These are phyloP conservation scores for Dillenia turbinata DNA, from an alignment of 164 flowering plant genomes.

Conservation along the genomic window DNA sequence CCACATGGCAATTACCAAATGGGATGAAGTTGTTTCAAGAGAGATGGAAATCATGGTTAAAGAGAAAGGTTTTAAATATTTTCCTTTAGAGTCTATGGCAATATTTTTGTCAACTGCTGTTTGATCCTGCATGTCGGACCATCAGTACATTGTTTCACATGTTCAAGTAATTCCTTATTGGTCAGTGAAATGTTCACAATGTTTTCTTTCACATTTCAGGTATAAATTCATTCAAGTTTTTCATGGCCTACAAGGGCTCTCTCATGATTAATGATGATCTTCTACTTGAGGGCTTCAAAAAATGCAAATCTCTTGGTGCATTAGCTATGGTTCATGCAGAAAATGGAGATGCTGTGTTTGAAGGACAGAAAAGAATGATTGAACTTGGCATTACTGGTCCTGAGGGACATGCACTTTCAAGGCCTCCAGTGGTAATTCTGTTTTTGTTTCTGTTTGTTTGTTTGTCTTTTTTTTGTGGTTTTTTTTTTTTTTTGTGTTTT, in stretches of 20 bases:
- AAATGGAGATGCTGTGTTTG: slow-evolving; percentile 95
- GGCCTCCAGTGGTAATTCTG: slow-evolving; percentile 79
- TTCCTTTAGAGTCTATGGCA: not conserved
- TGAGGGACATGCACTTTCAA: slow-evolving; percentile 95
- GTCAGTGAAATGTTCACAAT: too few relatives aligned
- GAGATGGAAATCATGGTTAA: slow-evolving; percentile 96
- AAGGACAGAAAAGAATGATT: slow-evolving; percentile 88
- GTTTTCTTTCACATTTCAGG: slow-evolving; percentile 29
- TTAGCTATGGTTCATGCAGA: slow-evolving; percentile 99
- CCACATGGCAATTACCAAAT: slow-evolving; percentile 92
- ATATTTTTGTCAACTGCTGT: too few relatives aligned
- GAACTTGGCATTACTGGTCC: slow-evolving; percentile 96
- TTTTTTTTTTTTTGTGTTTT: too few relatives aligned
- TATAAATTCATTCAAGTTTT: slow-evolving; percentile 94
- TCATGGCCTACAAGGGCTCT: slow-evolving; percentile 82
- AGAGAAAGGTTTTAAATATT: slow-evolving; percentile 63
- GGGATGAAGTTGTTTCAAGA: slow-evolving; percentile 77
- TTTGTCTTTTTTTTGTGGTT: not conserved
- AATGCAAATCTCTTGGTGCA: slow-evolving; percentile 97
- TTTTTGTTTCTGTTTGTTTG: not conserved
- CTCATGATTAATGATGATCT: slow-evolving; percentile 81
- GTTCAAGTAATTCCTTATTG: too few relatives aligned
- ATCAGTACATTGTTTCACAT: too few relatives aligned
- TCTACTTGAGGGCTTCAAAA: slow-evolving; percentile 71
- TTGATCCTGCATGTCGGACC: too few relatives aligned